phyloP scores from a whole-genome alignment of 192 early-diverging fungal genomes.

The Coemansia sp. region DNA sequence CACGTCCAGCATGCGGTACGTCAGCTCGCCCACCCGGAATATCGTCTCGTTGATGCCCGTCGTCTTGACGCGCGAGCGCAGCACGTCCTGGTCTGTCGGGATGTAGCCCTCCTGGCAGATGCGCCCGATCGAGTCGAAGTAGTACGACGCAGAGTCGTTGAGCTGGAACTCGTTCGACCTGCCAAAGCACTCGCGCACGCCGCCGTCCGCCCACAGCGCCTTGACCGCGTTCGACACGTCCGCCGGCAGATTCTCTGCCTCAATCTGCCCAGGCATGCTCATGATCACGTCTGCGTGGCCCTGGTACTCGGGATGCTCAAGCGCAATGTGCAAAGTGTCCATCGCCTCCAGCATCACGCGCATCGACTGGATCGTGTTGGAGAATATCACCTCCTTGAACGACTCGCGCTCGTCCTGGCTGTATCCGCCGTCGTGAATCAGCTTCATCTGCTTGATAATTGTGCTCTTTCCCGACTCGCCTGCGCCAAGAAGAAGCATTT shows the following conservation, averaged over 20 bases:
- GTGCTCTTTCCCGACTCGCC: conserved; percentile 98
- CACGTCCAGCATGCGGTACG: conserved; percentile 97
- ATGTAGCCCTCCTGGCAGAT: conserved; percentile 79
- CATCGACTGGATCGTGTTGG: conserved; percentile 95
- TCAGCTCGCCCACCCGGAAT: conserved; percentile 87
- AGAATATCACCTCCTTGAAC: conserved; percentile 95
- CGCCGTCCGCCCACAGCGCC: conserved; percentile 81
- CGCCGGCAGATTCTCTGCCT: conserved; percentile 79
- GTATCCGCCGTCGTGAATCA: conserved; percentile 96
- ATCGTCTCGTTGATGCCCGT: conserved; percentile 96
- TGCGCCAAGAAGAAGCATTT: conserved; percentile 92
- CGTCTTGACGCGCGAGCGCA: conserved; percentile 95
- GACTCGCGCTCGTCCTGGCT: conserved; percentile 85
- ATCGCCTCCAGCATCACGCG: conserved; percentile 94
- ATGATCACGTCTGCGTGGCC: conserved; percentile 72
- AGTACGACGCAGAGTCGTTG: conserved; percentile 96
- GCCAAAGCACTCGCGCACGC: conserved; percentile 79
- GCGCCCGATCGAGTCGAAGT: conserved; percentile 92
- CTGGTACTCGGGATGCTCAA: conserved; percentile 71
- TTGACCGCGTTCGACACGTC: conserved; percentile 81
- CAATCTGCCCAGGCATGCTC: conserved; percentile 84
- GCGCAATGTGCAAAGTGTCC: conserved; percentile 77
- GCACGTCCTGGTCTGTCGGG: conserved; percentile 95
- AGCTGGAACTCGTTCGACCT: conserved; percentile 92
- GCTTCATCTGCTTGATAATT: conserved; percentile 97